Evolutionary conservation across 2,329 filamentous ascomycete genomes (phyloP).

Genomic region (Penicillium sp.): DNA sequence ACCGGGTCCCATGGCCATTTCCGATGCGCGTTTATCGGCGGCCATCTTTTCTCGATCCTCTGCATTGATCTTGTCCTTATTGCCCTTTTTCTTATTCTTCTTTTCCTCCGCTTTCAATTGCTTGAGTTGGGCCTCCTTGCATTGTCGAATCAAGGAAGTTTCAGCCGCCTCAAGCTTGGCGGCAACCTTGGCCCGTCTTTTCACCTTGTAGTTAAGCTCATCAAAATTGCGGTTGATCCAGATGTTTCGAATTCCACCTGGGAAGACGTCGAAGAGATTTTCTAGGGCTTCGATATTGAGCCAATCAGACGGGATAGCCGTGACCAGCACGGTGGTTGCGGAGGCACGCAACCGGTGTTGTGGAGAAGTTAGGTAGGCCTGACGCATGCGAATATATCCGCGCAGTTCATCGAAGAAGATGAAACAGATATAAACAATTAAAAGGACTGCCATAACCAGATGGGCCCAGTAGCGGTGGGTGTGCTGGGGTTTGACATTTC

Average conservation of each 20-base stretch:
- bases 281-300: slow-evolving; percentile 77
- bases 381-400: slow-evolving; percentile 87
- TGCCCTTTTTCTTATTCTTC: slow-evolving; percentile 51
- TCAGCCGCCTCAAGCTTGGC: slow-evolving; percentile 74
- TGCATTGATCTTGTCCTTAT: slow-evolving; percentile 30
- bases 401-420: slow-evolving; percentile 84
- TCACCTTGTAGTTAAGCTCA: slow-evolving; percentile 78
- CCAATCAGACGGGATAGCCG: slow-evolving; percentile 88
- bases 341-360: slow-evolving; percentile 92
- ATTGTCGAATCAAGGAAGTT: slow-evolving; percentile 76
- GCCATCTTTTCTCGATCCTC: slow-evolving; percentile 49
- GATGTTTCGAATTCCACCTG: slow-evolving; percentile 89
- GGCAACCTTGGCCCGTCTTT: slow-evolving; percentile 70
- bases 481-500: slow-evolving; percentile 71
- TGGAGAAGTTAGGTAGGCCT: slow-evolving; percentile 91
- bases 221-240: slow-evolving; percentile 95
- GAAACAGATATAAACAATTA: slow-evolving; percentile 80
- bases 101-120: slow-evolving; percentile 64
- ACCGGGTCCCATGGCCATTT: slow-evolving; percentile 50
- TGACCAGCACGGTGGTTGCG: slow-evolving; percentile 92
- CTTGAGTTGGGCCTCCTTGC: slow-evolving; percentile 77
- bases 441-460: slow-evolving; percentile 72
- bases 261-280: slow-evolving; percentile 91
- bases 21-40: slow-evolving; percentile 50
- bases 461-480: slow-evolving; percentile 79